Evolutionary conservation across 208 protist genomes (phyloP), one percentile per base, ranked within the genome.

Genomic region (Wallacemonas sp.): DNA sequence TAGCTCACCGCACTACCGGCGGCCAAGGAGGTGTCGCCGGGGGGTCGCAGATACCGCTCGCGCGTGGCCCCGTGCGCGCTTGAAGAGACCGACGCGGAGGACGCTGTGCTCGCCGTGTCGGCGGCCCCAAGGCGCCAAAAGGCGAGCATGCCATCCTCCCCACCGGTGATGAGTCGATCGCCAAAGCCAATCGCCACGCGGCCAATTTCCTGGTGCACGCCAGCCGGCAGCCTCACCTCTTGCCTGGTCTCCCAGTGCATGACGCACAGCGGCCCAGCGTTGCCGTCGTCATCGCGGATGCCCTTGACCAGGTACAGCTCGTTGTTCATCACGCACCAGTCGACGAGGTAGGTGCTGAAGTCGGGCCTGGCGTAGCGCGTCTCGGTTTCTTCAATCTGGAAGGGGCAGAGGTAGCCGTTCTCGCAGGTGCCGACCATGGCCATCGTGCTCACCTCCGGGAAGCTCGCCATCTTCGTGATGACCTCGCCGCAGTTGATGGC

Each of bases 361-460:
- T 82, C 71, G 2, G 86, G 79, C 0, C 90, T 74, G 0, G 32
- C n/a, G 26, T 77, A 76, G 4, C 79, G 74, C 23, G 61, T 61
- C 59, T 93, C 85, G 2, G 44, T 33, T 61, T 86, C 48, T 28
- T 91, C 76, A 3, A 92, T 49, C 42, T 89, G 69, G 70, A 77
- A 78, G 1, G 90, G 85, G 55, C 70, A 91, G 23, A 92, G 32
- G 68, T 87, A 92, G 36, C 77, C 87, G 68, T 96, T 96, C 73
- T 96, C 90, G 62, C 87, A 92, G 20, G 75, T 92, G 7, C 90
- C 87, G 16, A 93, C 65, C 79, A 93, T 84, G 36, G 79, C 69
- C 18, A 81, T 49, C 10, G 57, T 41, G 32, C 46, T 63, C 1
- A 86, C 31, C 38, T 86, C 79, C 1, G 73, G 61, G 44, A 86